Evolutionary conservation across 495 filamentous ascomycete genomes (phyloP).

Genomic region (Talaromyces trachyspermus): DNA sequence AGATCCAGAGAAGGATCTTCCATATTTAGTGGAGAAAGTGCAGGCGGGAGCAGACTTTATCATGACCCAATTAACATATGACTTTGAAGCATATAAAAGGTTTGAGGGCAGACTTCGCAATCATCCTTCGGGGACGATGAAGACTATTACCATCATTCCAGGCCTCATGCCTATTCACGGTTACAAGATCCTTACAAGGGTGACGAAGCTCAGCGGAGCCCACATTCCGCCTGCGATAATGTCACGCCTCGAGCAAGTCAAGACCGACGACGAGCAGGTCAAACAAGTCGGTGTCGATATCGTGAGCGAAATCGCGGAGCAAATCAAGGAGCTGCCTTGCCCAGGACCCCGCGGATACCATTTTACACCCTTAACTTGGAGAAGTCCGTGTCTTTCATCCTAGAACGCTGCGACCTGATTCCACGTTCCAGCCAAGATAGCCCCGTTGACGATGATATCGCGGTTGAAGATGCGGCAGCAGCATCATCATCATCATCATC

Average conservation of each 20-base stretch:
- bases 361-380: slow-evolving; percentile 97
- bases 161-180: slow-evolving; percentile 96
- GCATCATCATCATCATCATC: too few relatives aligned
- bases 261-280: slow-evolving; percentile 85
- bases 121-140: slow-evolving; percentile 81
- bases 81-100: slow-evolving; percentile 67
- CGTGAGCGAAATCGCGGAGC: slow-evolving; percentile 33
- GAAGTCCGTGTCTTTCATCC: slow-evolving; percentile 88
- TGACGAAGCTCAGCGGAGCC: slow-evolving; percentile 92
- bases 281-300: slow-evolving; percentile 53
- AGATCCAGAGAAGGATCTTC: slow-evolving; percentile 70
- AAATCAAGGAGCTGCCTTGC: slow-evolving; percentile 55
- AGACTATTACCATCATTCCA: slow-evolving; percentile 83
- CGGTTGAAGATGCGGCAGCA: slow-evolving; percentile 26
- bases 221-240: slow-evolving; percentile 65
- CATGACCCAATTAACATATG: slow-evolving; percentile 98
- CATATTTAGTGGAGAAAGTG: slow-evolving; percentile 86
- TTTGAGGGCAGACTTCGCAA: slow-evolving; percentile 74
- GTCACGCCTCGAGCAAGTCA: slow-evolving; percentile 66
- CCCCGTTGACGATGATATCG: slow-evolving; percentile 39
- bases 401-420: slow-evolving; percentile 81
- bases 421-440: slow-evolving; percentile 47
- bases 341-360: slow-evolving; percentile 73
- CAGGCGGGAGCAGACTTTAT: slow-evolving; percentile 93
- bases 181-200: slow-evolving; percentile 89